Evolutionary conservation across 1,139 yeast species (phyloP).

Genomic region (Kodamaea sp.): DNA sequence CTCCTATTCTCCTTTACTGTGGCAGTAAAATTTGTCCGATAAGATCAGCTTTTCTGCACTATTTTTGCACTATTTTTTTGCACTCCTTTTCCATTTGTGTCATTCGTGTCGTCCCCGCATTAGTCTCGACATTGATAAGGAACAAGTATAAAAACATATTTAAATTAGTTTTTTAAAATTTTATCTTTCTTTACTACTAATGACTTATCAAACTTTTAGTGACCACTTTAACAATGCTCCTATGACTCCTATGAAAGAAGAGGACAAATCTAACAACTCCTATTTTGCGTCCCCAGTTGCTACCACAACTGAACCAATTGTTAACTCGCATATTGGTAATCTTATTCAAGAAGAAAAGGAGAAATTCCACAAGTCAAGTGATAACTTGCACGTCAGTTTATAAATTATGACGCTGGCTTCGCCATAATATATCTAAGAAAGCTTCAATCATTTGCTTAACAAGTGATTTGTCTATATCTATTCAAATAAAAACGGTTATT

Average conservation of each 20-base stretch:
- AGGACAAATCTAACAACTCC: conserved; percentile 8
- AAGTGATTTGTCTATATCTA: no score
- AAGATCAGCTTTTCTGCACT: no score
- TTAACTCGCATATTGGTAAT: conserved; percentile 15
- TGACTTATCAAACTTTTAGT: conserved; percentile 16
- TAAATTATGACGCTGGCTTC: conserved; percentile 6
- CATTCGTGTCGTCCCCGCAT: no score
- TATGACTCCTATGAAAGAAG: conserved; percentile 15
- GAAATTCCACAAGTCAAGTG: conserved; percentile 24
- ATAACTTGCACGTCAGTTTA: conserved; percentile 32
- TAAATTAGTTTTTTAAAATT: no score
- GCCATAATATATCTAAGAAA: neutral
- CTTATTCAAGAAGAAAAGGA: conserved; percentile 21
- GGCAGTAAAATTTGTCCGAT: no score
- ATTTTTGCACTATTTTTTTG: no score
- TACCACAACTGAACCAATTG: conserved; percentile 5
- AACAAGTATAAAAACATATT: no score
- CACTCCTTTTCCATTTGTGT: no score
- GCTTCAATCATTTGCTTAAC: conserved; percentile 1
- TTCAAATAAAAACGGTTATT: conserved; percentile 2
- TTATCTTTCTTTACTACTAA: neutral
- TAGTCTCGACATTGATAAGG: no score
- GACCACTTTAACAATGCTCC: conserved; percentile 18
- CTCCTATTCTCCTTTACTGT: no score
- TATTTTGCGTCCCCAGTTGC: conserved; percentile 11